These are phyloP conservation scores for Globisporangium alternatum DNA, from an alignment of 352 stramenopile genomes.

Conservation along the genomic window DNA sequence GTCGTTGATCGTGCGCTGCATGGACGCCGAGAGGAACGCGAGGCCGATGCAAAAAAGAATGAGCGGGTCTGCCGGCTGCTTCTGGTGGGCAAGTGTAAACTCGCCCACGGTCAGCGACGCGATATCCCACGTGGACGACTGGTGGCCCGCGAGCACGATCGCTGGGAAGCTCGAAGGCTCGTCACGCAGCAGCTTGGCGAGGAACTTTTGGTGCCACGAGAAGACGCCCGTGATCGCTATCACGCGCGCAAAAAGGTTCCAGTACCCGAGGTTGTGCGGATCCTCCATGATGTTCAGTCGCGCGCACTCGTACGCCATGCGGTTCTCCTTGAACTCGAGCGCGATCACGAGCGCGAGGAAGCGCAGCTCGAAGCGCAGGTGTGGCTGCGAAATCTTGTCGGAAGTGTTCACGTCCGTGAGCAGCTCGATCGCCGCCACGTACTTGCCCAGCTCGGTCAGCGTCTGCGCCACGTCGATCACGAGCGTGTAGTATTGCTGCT, in stretches of 20 bases:
- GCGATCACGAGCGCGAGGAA: constrained; percentile 83
- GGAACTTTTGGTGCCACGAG: constrained; percentile 87
- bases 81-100: constrained; percentile 77
- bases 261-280: constrained; percentile 75
- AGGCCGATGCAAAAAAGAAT: constrained; percentile 84
- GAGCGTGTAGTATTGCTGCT: constrained; percentile 74
- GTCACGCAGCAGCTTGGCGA: constrained; percentile 76
- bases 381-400: constrained; percentile 73
- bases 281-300: constrained; percentile 87
- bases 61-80: constrained; percentile 69
- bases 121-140: constrained; percentile 83
- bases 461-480: constrained; percentile 80
- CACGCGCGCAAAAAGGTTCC: constrained; percentile 82
- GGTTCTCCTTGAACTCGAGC: constrained; percentile 82
- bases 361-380: constrained; percentile 73
- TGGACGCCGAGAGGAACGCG: constrained; percentile 78
- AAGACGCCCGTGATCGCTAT: constrained; percentile 83
- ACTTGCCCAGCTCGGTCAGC: constrained; percentile 77
- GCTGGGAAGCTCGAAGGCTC: constrained; percentile 75
- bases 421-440: constrained; percentile 80
- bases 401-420: constrained; percentile 86
- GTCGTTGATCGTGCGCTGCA: constrained; percentile 86
- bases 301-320: constrained; percentile 87
- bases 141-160: constrained; percentile 78
- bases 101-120: constrained; percentile 84